Evolutionary conservation across 2,329 filamentous ascomycete species (phyloP), one percentile per base, ranked within the genome.

Genomic region (Macroventuria anomochaeta): DNA sequence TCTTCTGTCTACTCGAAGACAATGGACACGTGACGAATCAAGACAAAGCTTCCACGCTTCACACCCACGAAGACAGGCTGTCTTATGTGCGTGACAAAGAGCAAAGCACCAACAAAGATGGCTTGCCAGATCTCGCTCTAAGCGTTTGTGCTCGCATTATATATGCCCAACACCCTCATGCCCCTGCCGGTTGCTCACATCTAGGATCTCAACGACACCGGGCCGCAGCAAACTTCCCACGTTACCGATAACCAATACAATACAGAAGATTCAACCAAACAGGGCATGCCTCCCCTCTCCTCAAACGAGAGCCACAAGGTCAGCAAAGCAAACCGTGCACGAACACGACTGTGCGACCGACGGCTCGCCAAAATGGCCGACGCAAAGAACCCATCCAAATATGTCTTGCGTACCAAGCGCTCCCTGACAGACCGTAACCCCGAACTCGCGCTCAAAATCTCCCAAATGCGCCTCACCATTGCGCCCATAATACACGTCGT

Each of bases 401-500:
- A 42, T 13, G 18, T 46, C 23, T 37, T 59, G 33, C 54, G 49
- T 37, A 48, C 46, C 34, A 43, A 34, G 23, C 62, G 57, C 44
- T 31, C 52, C 11, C 50, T 66, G 1, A 41, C 46, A 20, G 32
- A 47, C 6, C 59, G 63, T 5, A 69, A 68, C 73, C 81, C 82
- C 0, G 79, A 74, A 6, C 81, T 91, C 57, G 76, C 78, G 7
- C 72, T 79, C 57, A 90, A 91, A 68, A 80, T 92, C 53, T 67
- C 76, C 20, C 83, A 88, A 60, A 87, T 92, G 81, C 81, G 83
- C 17, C 81, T 89, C 10, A 80, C 79, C 18, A 83, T 92, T 20
- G 81, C 83, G 0, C 88, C 88, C 1, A 84, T 92, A 5, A 65
- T 80, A 0, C 83, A 86, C 73, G 75, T 88, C 60, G 79, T 79